phyloP scores from a whole-genome alignment of 495 filamentous ascomycete species.

The Podospora didyma region DNA sequence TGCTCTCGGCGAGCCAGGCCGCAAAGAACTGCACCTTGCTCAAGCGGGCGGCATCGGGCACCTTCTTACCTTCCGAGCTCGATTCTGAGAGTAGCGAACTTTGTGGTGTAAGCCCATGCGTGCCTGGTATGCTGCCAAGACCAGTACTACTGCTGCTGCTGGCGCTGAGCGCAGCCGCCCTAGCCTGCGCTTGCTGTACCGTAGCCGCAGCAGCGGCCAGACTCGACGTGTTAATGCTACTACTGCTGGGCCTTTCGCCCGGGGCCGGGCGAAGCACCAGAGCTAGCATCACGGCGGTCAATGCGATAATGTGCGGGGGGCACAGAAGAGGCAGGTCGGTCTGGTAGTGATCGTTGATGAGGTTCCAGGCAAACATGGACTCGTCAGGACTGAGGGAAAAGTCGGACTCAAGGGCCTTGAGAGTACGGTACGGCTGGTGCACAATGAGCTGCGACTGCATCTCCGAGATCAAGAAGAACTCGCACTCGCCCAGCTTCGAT shows the following conservation, averaged over 20 bases:
- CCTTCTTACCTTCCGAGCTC: slow-evolving; percentile 17
- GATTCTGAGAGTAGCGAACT: slow-evolving; percentile 9
- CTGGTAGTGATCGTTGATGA: slow-evolving; percentile 95
- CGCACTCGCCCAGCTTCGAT: slow-evolving; percentile 90
- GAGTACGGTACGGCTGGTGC: slow-evolving; percentile 93
- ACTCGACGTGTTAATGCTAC: slow-evolving; percentile 14
- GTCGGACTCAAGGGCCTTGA: slow-evolving; percentile 66
- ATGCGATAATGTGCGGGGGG: slow-evolving; percentile 83
- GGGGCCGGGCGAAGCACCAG: slow-evolving; percentile 65
- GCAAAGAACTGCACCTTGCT: slow-evolving; percentile 70
- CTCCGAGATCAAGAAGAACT: slow-evolving; percentile 92
- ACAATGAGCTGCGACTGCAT: slow-evolving; percentile 93
- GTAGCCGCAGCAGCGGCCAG: slow-evolving; percentile 39
- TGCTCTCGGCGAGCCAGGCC: slow-evolving; percentile 86
- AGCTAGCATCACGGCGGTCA: slow-evolving; percentile 84
- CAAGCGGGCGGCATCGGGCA: slow-evolving; percentile 35
- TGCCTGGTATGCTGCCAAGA: slow-evolving; percentile 8
- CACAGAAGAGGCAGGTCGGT: slow-evolving; percentile 88
- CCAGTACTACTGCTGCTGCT: slow-evolving; percentile 7
- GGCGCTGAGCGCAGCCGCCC: slow-evolving; percentile 23
- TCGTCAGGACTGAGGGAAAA: slow-evolving; percentile 77
- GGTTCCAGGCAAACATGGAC: slow-evolving; percentile 68
- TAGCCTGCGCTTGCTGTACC: slow-evolving; percentile 36
- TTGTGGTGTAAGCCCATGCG: slow-evolving; percentile 10
- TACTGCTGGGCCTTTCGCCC: too few species aligned